Base-by-base conservation (phyloP, 805 yeast species). In the Candida piceae region DNA sequence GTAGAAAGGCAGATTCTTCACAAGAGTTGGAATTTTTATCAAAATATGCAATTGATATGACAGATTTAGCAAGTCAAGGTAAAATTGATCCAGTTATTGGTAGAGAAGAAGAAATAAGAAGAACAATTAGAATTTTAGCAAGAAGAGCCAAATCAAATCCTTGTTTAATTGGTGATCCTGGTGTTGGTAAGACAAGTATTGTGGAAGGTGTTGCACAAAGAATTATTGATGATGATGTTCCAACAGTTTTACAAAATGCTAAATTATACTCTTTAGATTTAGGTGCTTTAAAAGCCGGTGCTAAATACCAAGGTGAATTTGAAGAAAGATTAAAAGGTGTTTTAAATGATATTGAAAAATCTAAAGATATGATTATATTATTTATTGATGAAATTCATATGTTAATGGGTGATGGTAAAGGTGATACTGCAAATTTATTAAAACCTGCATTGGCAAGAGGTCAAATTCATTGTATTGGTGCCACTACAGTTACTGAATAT, bases 381-480 rank as follows among this genome's bases (percentile, higher is more conserved):
- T 93, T 93, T 68, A 85, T 93, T 53, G 98, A 93, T 66, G 98
- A 93, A 66, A 93, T 93, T 59, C 98, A 93, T 66, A 93, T 93
- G 97, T 76, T 93, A 49, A 93, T 93, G 98, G 98, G 98, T 52
- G 96, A 93, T 59, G 98, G 98, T 59, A 93, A 89, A 66, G 79
- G 84, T 45, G 98, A 93, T 62, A 96, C 95, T 29, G 98, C 98
- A 28, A 93, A 93, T 63, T 75, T 93, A 54, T 76, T 93, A 61
- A 93, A 93, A 67, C 98, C 98, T 26, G 94, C 94, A 74, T 76
- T 93, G 46, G 97, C 98, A 2, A 80, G 98, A 66, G 97, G 98
- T 51, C 74, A 84, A 35, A 77, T 93, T 56, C 97, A 93, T 63
- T 95, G 97, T 64, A 89, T 89, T 57, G 98, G 98, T 68, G 98